A percentile compares a stretch with the other conserved stretches of the same genome.
Conservation (phyloP, 495 filamentous ascomycete species). For the Podospora didyma region DNA sequence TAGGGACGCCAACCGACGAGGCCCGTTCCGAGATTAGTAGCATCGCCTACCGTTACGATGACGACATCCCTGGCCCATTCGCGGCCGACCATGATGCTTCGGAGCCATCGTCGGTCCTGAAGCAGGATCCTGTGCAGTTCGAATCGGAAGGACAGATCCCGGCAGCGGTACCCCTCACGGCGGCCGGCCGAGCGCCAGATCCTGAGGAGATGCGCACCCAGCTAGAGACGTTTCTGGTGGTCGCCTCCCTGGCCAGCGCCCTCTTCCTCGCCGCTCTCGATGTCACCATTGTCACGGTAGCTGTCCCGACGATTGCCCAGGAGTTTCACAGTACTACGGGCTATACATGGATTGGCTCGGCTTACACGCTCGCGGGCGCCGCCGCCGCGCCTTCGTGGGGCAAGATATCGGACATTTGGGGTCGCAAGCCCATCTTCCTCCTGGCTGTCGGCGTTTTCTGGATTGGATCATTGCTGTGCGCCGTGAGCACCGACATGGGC, state of each 20-base stretch:
- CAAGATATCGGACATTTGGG: constrained; percentile 84
- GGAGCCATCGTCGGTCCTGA: not conserved
- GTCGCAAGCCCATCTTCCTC: constrained; percentile 75
- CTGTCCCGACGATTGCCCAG: constrained; percentile 56
- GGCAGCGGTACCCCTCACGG: not conserved
- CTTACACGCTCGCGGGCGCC: constrained; percentile 65
- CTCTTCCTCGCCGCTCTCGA: constrained; percentile 53
- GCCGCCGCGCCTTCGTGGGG: constrained; percentile 73
- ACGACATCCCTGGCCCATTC: not conserved
- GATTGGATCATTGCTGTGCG: constrained; percentile 69
- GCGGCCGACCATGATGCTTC: not conserved
- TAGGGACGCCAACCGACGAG: no score
- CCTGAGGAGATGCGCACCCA: constrained; percentile 32
- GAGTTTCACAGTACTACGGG: constrained; percentile 60
- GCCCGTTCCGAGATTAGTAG: no score
- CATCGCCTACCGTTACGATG: no score
- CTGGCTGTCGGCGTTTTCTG: constrained; percentile 71
- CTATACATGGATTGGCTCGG: constrained; percentile 75
- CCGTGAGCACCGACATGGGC: constrained; percentile 58
- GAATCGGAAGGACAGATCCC: not conserved
- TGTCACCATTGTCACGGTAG: constrained; percentile 34
- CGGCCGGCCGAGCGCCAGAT: constrained; percentile 1
- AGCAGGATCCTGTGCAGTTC: not conserved
- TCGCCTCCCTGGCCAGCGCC: constrained; percentile 42
- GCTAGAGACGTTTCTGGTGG: constrained; percentile 32